phyloP scores from a whole-genome alignment of 2,329 filamentous ascomycete species.

The Arthrobotrys pseudoclavata region DNA sequence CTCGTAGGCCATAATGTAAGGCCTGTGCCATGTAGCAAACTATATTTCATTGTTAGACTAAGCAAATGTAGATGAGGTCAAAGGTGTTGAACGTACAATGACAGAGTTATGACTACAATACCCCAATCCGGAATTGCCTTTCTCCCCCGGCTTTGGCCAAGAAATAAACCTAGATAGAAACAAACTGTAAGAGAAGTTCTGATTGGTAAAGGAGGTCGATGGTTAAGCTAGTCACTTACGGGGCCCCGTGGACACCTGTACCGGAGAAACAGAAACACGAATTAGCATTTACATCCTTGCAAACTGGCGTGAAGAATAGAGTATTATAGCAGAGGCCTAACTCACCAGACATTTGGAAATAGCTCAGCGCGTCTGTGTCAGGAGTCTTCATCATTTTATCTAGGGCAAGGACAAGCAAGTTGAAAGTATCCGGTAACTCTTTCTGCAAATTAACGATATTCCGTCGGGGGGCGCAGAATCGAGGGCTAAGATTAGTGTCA shows the following conservation, averaged over 20 bases:
- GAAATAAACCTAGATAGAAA: slow-evolving; percentile 24
- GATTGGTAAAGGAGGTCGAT: not conserved
- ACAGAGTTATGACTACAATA: slow-evolving; percentile 48
- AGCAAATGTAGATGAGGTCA: not conserved
- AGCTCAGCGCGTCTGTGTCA: slow-evolving; percentile 7
- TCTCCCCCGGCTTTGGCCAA: slow-evolving; percentile 27
- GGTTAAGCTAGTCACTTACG: slow-evolving; percentile 29
- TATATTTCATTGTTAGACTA: slow-evolving; percentile 40
- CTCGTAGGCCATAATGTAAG: slow-evolving; percentile 64
- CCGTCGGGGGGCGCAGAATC: slow-evolving; percentile 24
- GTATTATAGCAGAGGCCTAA: not conserved
- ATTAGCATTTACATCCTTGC: not conserved
- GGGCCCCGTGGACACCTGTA: slow-evolving; percentile 52
- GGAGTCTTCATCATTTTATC: slow-evolving; percentile 6
- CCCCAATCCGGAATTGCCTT: slow-evolving; percentile 13
- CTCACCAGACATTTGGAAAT: slow-evolving; percentile 42
- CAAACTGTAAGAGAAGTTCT: not conserved
- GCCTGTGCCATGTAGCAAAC: slow-evolving; percentile 64
- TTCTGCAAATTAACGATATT: slow-evolving; percentile 20
- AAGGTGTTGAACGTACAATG: slow-evolving; percentile 22
- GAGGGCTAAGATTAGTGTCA: not conserved
- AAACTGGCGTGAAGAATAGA: not conserved
- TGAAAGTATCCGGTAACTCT: slow-evolving; percentile 33
- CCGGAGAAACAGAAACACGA: not conserved
- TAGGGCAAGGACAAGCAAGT: slow-evolving; percentile 46